phyloP scores from a whole-genome alignment of 1,139 yeast species.

The Zhuliangozyma blackwelliae region DNA sequence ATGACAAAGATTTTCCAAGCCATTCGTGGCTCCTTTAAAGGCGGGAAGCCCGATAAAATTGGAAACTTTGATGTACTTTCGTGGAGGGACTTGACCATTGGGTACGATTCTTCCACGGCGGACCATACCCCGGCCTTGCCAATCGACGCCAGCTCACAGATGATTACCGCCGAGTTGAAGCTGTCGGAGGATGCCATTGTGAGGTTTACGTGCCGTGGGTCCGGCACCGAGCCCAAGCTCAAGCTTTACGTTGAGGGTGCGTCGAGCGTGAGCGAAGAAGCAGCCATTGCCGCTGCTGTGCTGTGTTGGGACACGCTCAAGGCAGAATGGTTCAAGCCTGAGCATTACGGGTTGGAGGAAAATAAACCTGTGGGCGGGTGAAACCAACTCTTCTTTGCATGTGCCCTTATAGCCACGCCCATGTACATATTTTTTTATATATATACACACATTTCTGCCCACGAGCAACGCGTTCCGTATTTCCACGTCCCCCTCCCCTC shows the following conservation, averaged over 20 bases:
- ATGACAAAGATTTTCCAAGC: constrained; percentile 47
- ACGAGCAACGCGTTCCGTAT: too few species aligned
- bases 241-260: constrained; percentile 87
- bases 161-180: constrained; percentile 55
- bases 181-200: constrained; percentile 31
- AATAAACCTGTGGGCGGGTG: constrained; percentile 3
- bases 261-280: constrained; percentile 34
- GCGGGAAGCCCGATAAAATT: constrained; percentile 37
- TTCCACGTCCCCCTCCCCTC: too few species aligned
- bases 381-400: neutral
- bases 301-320: constrained; percentile 65
- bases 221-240: constrained; percentile 95
- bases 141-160: constrained; percentile 67
- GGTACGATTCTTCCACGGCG: constrained; percentile 67
- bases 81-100: constrained; percentile 84
- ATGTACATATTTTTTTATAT: too few species aligned
- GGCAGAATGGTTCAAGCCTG: constrained; percentile 60
- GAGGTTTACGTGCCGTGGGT: constrained; percentile 84
- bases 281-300: constrained; percentile 51
- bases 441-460: too few species aligned
- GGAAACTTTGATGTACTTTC: constrained; percentile 52
- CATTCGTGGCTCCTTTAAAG: constrained; percentile 40
- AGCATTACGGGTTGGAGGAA: constrained; percentile 32
- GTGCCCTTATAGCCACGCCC: too few species aligned
- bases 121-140: constrained; percentile 64